Evolutionary conservation across 2,329 filamentous ascomycete genomes (phyloP).

Genomic region (Pyrenophora seminiperda): DNA sequence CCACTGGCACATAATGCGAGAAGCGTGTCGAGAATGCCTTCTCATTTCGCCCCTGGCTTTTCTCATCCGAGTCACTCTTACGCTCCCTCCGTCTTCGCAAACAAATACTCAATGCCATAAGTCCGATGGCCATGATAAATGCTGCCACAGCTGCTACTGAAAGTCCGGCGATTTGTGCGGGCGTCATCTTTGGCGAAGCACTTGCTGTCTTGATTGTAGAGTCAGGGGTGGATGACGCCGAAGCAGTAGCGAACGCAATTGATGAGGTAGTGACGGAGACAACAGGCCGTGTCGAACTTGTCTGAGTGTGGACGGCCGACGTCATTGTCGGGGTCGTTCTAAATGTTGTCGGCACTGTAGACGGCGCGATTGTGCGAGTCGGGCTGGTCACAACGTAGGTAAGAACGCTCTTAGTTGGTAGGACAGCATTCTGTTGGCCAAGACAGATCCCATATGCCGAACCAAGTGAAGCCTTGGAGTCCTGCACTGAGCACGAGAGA

Average conservation of each 20-base stretch:
- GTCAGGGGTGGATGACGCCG: slow-evolving; percentile 20
- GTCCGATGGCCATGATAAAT: slow-evolving; percentile 46
- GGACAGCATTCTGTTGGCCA: slow-evolving; percentile 42
- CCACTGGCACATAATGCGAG: slow-evolving; percentile 27
- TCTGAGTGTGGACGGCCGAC: slow-evolving; percentile 16
- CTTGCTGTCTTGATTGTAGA: slow-evolving; percentile 19
- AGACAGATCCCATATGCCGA: slow-evolving; percentile 46
- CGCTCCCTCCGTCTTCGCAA: slow-evolving; percentile 43
- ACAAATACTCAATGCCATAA: slow-evolving; percentile 47
- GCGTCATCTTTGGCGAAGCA: slow-evolving; percentile 37
- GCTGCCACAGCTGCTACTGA: slow-evolving; percentile 45
- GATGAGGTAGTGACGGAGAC: slow-evolving; percentile 34
- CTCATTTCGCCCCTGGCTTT: slow-evolving; percentile 12
- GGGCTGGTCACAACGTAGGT: slow-evolving; percentile 32
- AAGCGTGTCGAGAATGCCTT: slow-evolving; percentile 29
- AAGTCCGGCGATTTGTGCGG: slow-evolving; percentile 48
- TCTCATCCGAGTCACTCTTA: slow-evolving; percentile 32
- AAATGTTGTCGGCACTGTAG: slow-evolving; percentile 13
- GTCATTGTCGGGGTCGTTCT: slow-evolving; percentile 20
- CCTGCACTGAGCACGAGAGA: slow-evolving; percentile 37
- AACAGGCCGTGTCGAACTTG: slow-evolving; percentile 27
- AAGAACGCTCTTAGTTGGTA: slow-evolving; percentile 44
- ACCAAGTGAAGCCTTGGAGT: slow-evolving; percentile 19
- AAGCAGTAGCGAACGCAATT: slow-evolving; percentile 31
- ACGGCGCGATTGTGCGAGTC: slow-evolving; percentile 23